Conservation (phyloP, 164 flowering plant genomes). For the Vitis rupestris region DNA sequence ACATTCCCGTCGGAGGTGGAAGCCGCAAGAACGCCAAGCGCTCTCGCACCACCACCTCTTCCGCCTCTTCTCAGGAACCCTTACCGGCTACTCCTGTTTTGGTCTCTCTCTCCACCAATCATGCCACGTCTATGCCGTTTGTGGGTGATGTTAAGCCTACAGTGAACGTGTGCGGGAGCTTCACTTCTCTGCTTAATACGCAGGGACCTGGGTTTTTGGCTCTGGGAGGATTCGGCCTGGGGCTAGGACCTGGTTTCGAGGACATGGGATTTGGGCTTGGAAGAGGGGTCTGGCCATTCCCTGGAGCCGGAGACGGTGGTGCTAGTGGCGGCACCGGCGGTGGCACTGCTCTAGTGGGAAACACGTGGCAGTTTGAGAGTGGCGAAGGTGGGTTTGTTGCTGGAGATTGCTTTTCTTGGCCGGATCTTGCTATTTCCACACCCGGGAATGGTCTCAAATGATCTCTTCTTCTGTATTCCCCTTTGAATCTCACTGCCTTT, state of each 20-base stretch:
- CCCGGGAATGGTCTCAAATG: conserved; percentile 46
- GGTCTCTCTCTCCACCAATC: conserved; percentile 11
- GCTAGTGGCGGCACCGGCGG: conserved; percentile 11
- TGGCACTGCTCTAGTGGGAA: conserved; percentile 10
- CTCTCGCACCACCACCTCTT: conserved; percentile 30
- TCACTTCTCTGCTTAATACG: conserved; percentile 51
- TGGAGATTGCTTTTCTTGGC: conserved; percentile 56
- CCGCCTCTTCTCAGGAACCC: conserved; percentile 15
- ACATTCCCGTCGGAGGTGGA: conserved; percentile 75
- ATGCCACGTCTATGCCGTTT: conserved; percentile 14
- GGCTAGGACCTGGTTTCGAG: conserved; percentile 41
- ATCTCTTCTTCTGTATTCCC: neutral
- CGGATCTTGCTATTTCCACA: conserved; percentile 62
- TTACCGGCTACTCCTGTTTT: conserved; percentile 21
- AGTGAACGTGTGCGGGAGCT: conserved; percentile 30
- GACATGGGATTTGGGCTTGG: conserved; percentile 47
- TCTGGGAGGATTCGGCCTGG: conserved; percentile 54
- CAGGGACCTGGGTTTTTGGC: conserved; percentile 46
- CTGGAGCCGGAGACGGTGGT: conserved; percentile 27
- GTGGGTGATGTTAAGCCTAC: conserved; percentile 16
- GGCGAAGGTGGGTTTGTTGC: conserved; percentile 38
- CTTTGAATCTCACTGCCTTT: neutral
- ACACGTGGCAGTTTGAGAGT: conserved; percentile 59
- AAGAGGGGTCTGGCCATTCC: conserved; percentile 45
- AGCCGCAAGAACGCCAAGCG: conserved; percentile 58